Evolutionary conservation across 352 stramenopile species (phyloP), one percentile per base, ranked within the genome.

Genomic region (Phytophthora macrochlamydospora): DNA sequence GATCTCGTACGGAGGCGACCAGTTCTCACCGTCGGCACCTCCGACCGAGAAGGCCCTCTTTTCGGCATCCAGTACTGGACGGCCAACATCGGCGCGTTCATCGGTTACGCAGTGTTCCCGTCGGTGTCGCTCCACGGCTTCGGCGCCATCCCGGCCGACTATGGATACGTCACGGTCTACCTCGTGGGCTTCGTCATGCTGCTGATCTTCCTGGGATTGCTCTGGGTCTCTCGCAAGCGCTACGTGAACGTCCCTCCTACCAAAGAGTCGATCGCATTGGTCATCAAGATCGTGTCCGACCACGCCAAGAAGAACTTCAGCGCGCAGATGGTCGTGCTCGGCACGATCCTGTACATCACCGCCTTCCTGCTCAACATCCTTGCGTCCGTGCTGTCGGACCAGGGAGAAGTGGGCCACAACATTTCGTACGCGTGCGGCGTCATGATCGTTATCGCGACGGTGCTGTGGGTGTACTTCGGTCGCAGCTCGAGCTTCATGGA

Each of bases 61-160:
- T 95, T 94, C 78, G 88, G 75, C 59, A 91, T 80, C 57, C 92
- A 93, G 69, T 96, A 96, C 75, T 92, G 77, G 67, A 70, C 67
- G 37, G 82, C 92, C 63, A 95, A 95, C 69, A 75, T 92, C 51
- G 87, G 87, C 29, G 75, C 85, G 3, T 62, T 76, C 30, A 82
- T 95, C 57, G 85, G 78, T 40, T 96, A 93, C 69, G 88, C 70
- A 4, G 80, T 92, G 31, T 79, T 95, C 48, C 82, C 84, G 14
- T 84, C 81, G 45, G 68, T 96, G 33, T 93, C 73, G 29, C 73
- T 94, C 51, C 79, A 95, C 59, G 87, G 87, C 11, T 78, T 81
- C 8, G 74, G 70, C 6, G 61, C 78, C 4, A 93, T 93, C 46
- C 71, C 59, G 0, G 59, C 59, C 24, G 59, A 66, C 24, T 66